phyloP scores from a whole-genome alignment of 2,329 filamentous ascomycete species.

The Cercospora janseana region DNA sequence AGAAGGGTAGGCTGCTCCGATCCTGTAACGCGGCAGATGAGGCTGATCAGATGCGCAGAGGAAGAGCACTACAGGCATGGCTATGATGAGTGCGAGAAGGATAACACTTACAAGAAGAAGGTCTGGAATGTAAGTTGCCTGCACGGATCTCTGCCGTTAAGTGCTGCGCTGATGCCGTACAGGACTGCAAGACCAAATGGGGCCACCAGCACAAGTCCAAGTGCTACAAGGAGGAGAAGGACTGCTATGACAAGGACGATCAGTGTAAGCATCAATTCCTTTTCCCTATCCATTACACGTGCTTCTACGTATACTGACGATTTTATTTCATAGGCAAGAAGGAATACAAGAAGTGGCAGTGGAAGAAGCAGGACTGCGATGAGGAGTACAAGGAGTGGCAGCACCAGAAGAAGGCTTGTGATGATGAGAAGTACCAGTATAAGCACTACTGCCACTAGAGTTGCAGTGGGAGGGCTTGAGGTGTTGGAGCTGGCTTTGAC shows the following conservation, averaged over 20 bases:
- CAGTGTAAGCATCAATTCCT: slow-evolving; percentile 2
- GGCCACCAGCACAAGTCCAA: slow-evolving; percentile 1
- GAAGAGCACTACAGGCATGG: slow-evolving; percentile 7
- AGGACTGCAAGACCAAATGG: slow-evolving; percentile 3
- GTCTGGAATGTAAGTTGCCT: slow-evolving; percentile 1
- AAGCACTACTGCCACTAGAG: slow-evolving; percentile 1
- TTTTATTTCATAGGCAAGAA: background rate
- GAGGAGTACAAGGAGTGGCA: background rate
- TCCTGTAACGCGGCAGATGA: background rate
- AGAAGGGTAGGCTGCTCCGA: background rate
- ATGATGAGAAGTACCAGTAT: background rate
- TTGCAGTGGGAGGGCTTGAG: background rate
- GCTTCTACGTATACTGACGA: background rate
- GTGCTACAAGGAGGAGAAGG: slow-evolving; percentile 7
- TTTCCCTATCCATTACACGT: background rate
- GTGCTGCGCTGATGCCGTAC: background rate
- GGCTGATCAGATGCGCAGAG: background rate
- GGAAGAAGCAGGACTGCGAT: slow-evolving; percentile 1
- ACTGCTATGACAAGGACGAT: slow-evolving; percentile 1
- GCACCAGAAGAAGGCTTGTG: slow-evolving; percentile 6
- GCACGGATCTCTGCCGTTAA: background rate
- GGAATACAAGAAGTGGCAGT: slow-evolving; percentile 5
- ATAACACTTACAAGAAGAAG: slow-evolving; percentile 4
- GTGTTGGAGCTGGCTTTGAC: no score
- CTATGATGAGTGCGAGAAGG: slow-evolving; percentile 10